Base-by-base conservation (phyloP, 1,139 yeast genomes). In the Groenewaldozyma sp. region DNA sequence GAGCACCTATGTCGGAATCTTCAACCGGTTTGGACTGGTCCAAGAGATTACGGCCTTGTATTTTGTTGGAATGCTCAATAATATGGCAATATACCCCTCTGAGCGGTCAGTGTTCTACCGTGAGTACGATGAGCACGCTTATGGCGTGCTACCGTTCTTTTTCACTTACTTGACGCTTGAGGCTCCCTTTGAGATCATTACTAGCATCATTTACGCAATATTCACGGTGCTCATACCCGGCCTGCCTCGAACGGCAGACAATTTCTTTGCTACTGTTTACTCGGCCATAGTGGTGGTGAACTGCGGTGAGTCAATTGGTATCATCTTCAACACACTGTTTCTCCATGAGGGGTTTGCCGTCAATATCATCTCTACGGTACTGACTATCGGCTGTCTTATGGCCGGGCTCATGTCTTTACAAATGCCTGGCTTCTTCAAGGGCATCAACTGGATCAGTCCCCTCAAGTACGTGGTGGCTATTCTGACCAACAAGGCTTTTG, bases 301-400 rank as follows among this genome's bases (percentile, higher is more conserved):
- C 50, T 74, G 86, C 48, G 95, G 95, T 31, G 95, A 86, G 56
- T 79, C 91, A 1, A 64, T 84, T 34, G 95, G 95, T 0, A 81
- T 84, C 5, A 67, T 81, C 36, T 78, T 84, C 46, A 82, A 82
- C 53, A 76, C 88, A n/a, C 50, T 81, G 0, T 78, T 84, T 52
- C 67, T 70, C 41, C 88, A 84, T 54, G 73, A 83, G 40, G 95
- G 94, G 0, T 71, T 84, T 49, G 94, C 93, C 0, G 74, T 82
- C 19, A 83, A 82, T 52, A 60, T 83, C 4, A 71, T 84, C 35
- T 71, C 87, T 0, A 71, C 76, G 7, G 55, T 81, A 24, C 60
- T 82, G 37, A 72, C 82, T 3, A 63, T 83, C 42, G 91, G 88
- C 5, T 73, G 81, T 14, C 75, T 81, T 51, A 82, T 84, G 93